Evolutionary conservation across 352 stramenopile genomes (phyloP).

Genomic region (Phytopythium oedochilum): DNA sequence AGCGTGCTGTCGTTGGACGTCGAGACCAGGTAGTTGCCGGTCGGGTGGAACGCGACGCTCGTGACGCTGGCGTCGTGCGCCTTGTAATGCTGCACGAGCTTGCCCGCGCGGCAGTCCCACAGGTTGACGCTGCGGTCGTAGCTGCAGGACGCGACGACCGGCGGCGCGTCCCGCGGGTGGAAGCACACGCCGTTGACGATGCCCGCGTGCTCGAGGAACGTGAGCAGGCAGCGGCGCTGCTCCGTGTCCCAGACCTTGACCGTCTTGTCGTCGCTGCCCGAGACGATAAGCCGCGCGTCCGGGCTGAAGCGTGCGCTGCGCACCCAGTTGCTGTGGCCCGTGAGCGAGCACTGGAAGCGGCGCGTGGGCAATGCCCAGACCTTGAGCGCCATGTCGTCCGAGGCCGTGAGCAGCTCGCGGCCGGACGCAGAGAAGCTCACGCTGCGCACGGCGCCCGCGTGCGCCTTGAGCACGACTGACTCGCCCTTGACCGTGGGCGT

Average conservation of each 20-base stretch:
- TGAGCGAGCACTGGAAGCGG: slow-evolving; percentile 86
- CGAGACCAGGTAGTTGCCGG: slow-evolving; percentile 89
- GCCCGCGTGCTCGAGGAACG: slow-evolving; percentile 85
- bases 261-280: slow-evolving; percentile 89
- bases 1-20: slow-evolving; percentile 83
- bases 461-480: slow-evolving; percentile 64
- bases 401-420: slow-evolving; percentile 82
- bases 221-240: slow-evolving; percentile 60
- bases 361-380: slow-evolving; percentile 77
- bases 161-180: slow-evolving; percentile 66
- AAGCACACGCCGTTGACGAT: slow-evolving; percentile 85
- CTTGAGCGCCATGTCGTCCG: slow-evolving; percentile 93
- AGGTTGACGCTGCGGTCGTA: slow-evolving; percentile 75
- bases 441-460: slow-evolving; percentile 64
- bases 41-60: slow-evolving; percentile 86
- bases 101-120: slow-evolving; percentile 80
- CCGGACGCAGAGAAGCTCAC: slow-evolving; percentile 83
- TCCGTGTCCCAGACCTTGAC: slow-evolving; percentile 92
- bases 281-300: slow-evolving; percentile 64
- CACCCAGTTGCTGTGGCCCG: slow-evolving; percentile 92
- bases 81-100: slow-evolving; percentile 91
- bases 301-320: slow-evolving; percentile 77
- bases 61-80: slow-evolving; percentile 82
- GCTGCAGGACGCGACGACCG: slow-evolving; percentile 57
- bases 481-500: slow-evolving; percentile 76